phyloP scores from a whole-genome alignment of 805 yeast genomes.

The Candida bentonensis region DNA sequence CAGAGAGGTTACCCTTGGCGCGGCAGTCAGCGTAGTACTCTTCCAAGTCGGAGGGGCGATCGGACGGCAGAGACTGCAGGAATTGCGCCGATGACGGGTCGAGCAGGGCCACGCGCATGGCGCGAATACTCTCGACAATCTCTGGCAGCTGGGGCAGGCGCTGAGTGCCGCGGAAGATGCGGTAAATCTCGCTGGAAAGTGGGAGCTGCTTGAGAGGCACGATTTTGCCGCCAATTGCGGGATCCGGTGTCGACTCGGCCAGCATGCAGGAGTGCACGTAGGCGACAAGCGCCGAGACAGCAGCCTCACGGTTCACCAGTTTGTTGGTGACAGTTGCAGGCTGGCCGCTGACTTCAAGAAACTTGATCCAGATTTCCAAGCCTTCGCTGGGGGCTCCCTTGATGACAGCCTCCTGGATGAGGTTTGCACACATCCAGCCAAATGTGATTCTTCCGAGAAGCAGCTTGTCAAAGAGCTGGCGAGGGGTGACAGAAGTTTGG shows the following conservation, averaged over 20 bases:
- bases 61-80: slow-evolving; percentile 10
- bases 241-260: slow-evolving; percentile 9
- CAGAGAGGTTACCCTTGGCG: slow-evolving; percentile 11
- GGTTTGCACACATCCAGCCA: slow-evolving; percentile 1
- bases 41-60: slow-evolving; percentile 14
- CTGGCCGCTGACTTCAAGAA: not conserved
- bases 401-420: not conserved
- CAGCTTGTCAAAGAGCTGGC: not conserved
- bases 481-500: not conserved
- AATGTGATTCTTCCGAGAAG: not conserved
- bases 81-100: slow-evolving; percentile 12
- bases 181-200: slow-evolving; percentile 6
- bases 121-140: slow-evolving; percentile 9
- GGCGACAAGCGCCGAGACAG: slow-evolving; percentile 20
- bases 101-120: slow-evolving; percentile 7
- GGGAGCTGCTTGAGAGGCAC: slow-evolving; percentile 18
- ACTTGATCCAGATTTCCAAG: not conserved
- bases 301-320: slow-evolving; percentile 9
- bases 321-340: not conserved
- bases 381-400: not conserved
- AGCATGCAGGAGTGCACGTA: slow-evolving; percentile 15
- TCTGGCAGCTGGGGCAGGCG: slow-evolving; percentile 1
- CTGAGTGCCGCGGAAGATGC: slow-evolving; percentile 4
- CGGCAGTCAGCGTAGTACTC: slow-evolving; percentile 15
- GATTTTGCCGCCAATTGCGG: slow-evolving; percentile 15